phyloP scores from a whole-genome alignment of 1,284 basidiomycete species.

The Puccinia hordei region DNA sequence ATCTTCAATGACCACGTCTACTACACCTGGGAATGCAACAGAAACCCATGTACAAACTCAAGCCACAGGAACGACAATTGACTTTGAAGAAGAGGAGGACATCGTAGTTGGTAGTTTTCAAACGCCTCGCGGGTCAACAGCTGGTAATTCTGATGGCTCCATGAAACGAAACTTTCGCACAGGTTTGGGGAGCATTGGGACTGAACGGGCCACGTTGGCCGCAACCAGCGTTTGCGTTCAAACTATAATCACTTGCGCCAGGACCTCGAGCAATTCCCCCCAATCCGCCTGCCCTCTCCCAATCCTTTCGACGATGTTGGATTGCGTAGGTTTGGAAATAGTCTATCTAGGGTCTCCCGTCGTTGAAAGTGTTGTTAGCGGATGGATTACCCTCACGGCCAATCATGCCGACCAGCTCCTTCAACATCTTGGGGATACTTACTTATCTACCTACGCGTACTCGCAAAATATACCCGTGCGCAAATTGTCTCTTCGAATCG shows the following conservation, averaged over 20 bases:
- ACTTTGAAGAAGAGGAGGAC: conserved; percentile 49
- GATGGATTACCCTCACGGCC: conserved; percentile 25
- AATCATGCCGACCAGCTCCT: conserved; percentile 37
- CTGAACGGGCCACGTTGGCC: conserved; percentile 16
- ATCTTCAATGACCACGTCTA: neutral
- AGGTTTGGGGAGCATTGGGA: conserved; percentile 30
- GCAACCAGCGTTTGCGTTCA: conserved; percentile 31
- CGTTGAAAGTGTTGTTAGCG: conserved; percentile 25
- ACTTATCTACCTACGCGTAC: conserved; percentile 43
- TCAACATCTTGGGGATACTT: conserved; percentile 43
- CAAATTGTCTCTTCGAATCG: conserved; percentile 31
- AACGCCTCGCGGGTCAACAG: conserved; percentile 2
- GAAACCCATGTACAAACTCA: conserved; percentile 38
- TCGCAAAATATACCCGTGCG: conserved; percentile 45
- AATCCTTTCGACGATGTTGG: conserved; percentile 7
- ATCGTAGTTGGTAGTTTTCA: neutral
- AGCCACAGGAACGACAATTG: conserved; percentile 21
- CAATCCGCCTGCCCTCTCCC: conserved; percentile 1
- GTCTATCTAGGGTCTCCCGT: conserved; percentile 31
- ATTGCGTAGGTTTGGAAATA: conserved; percentile 35
- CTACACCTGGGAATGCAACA: neutral
- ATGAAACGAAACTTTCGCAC: conserved; percentile 35
- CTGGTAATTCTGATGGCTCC: neutral
- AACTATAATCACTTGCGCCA: conserved; percentile 13
- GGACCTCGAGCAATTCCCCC: neutral